Evolutionary conservation across 768 basidiomycete genomes (phyloP), one percentile per base, ranked within the genome.

Genomic region (Tylopilus felleus): DNA sequence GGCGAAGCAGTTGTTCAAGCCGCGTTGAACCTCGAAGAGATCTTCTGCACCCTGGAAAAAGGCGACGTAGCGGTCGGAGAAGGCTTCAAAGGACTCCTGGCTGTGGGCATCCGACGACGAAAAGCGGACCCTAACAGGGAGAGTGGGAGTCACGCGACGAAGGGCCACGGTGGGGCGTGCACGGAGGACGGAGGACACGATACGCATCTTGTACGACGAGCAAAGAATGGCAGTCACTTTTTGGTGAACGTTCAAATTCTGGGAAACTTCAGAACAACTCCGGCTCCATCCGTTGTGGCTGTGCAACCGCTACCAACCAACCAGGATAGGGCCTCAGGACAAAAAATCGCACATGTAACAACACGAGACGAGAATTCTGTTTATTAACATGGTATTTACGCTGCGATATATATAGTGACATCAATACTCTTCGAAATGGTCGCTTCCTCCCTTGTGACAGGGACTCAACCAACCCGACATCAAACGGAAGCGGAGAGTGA

Each of bases 1-100:
- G 3, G 97, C 92, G 71, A 99, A 99, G 78, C 95, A 98, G 81
- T 99, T 99, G 81, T 99, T 98, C 65, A 99, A 79, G 36, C 97
- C 97, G 47, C 97, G 91, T 75, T 99, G 96, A 60, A 99, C 89
- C 79, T 99, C 97, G 69, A 99, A 99, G 53, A 98, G 82, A 76
- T 99, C 97, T 68, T 93, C 85, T 46, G 93, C 93, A 52, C 83
- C 80, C 68, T 90, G 75, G 82, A 99, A 99, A 75, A 99, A 99
- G 60, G 79, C 78, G 67, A 93, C 86, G 75, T 98, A 98, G 69
- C 96, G 92, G 57, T 86, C 82, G 65, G 90, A 92, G 80, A 98
- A 98, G 42, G 88, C 82, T 71, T 97, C 95, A 74, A 93, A 98
- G 17, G 89, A 81, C 77, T 98, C 95, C 72, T 93, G 86, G 58